Base-by-base conservation (phyloP, 768 basidiomycete species). In the Pleurotus tuoliensis region DNA sequence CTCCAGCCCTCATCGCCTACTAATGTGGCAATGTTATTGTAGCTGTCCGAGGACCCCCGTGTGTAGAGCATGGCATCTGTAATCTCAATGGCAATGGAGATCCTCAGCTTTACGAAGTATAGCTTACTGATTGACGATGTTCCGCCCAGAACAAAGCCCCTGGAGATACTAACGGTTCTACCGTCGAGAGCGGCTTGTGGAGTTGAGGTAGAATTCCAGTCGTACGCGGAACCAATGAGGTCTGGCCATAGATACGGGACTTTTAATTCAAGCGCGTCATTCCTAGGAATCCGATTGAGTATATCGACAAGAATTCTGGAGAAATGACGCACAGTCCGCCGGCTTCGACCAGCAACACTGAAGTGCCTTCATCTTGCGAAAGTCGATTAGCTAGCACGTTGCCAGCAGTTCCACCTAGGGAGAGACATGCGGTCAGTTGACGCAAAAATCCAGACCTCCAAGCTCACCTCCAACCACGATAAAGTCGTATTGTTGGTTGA, bases 201-300 rank as follows among this genome's bases (percentile, higher is more conserved):
- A 13, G 58, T 57, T 0, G 69, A 67, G 18, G 71, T 71, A 55
- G 60, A 72, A 50, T 72, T 73, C 73, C 73, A 74, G 50, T 71
- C 68, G 34, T 59, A 66, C 1, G 56, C 40, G 4, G 69, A 34
- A 59, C 22, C 55, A 49, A 27, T 46, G 20, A 43, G 58, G 43
- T 13, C 52, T 40, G 40, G 45, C 45, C 4, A 60, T 40, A 15
- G 60, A 43, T 49, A 63, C 59, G 5, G 70, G 68, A 8, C 66
- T 48, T 20, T 1, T 20, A 16, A 55, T 8, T 13, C 16, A 40
- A 34, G 30, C 8, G 30, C 30, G 30, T 34, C 30, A 9, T 34
- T 34, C 30, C 30, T 34, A 34, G 30, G 30, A 11, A 34, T 34
- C 30, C 3, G 7, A 34, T 34, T 34, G 30, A 34, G 3, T 11